Base-by-base conservation (phyloP, 2,329 filamentous ascomycete genomes). In the Annulohypoxylon truncatum region DNA sequence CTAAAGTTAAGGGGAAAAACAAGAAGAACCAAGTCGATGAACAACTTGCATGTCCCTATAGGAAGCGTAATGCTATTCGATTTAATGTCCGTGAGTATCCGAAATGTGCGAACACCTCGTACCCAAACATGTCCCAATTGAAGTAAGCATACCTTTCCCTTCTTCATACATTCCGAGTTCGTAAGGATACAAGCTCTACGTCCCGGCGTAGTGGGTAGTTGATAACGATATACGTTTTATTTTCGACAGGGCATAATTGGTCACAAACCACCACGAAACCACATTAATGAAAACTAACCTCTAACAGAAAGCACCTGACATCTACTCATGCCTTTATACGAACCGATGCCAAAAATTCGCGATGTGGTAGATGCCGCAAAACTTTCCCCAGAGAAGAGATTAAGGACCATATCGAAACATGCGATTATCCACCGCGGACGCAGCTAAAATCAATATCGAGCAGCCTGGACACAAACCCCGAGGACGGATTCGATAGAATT, bases 51-150 rank as follows among this genome's bases (percentile, higher is more conserved):
- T 68, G 66, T 15, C 66, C 66, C 12, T 68, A 60, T 20, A 52
- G 66, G 33, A 68, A 68, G 42, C 63, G 63, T 4, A 66, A 68
- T 40, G 63, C 66, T 38, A 31, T 54, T 24, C 46, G 66, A 9
- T 68, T 68, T 18, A 68, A 64, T 42, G 47, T 68, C 46, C 59
- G 59, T 15, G 63, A 66, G 4, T 33, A 68, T 29, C 40, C 53
- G 15, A 54, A 58, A 13, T 68, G 66, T 18, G 66, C 66, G 12
- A 66, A 57, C 22, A 68, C 40, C n/a, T 63, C 66, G 2, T 66
- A 61, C 44, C 18, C 31, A 28, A 42, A 35, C 20, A 58, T 68
- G 56, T 40, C 63, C 3, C 28, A 33, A 12, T 33, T 68, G 33
- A 68, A 64, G 66, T 68, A 61, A 61, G 56, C 13, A 18, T 31